Percentiles rank a stretch among this genome's conserved stretches.
Evolutionary conservation across 2,329 filamentous ascomycete species (phyloP).

Genomic region (Metarhizium album): DNA sequence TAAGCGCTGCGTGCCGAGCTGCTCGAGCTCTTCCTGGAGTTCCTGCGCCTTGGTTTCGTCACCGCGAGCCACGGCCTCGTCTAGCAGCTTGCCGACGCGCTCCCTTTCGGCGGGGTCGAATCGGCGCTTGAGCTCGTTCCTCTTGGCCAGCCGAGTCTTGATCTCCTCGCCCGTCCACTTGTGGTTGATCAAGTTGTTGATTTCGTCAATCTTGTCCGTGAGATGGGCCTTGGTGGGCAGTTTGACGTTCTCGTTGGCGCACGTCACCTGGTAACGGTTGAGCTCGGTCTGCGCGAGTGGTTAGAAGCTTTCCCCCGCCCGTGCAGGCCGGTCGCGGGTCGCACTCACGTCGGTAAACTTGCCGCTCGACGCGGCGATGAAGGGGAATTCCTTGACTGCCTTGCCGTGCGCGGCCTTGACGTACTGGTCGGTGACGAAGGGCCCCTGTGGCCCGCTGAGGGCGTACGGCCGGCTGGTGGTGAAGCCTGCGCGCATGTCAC

Average conservation of each 20-base stretch:
- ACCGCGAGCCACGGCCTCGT: conserved; percentile 53
- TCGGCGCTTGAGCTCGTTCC: conserved; percentile 55
- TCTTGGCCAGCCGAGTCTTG: conserved; percentile 63
- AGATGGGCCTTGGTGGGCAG: conserved; percentile 65
- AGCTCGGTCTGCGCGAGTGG: conserved; percentile 54
- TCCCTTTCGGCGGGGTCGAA: conserved; percentile 58
- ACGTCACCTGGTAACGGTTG: conserved; percentile 66
- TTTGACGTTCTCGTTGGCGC: conserved; percentile 59
- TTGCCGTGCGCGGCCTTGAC: conserved; percentile 73
- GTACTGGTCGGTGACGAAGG: conserved; percentile 79
- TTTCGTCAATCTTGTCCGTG: conserved; percentile 63
- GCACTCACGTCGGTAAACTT: conserved; percentile 64
- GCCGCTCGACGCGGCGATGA: conserved; percentile 80
- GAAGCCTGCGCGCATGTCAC: conserved; percentile 52
- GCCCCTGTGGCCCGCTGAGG: conserved; percentile 65
- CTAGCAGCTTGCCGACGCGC: conserved; percentile 52
- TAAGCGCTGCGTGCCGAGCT: conserved; percentile 56
- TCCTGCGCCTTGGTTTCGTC: conserved; percentile 46
- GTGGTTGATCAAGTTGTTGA: conserved; percentile 69
- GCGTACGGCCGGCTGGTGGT: conserved; percentile 72
- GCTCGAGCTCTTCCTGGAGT: conserved; percentile 50
- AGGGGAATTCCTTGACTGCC: conserved; percentile 74
- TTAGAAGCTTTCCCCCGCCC: not conserved
- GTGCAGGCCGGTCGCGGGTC: not conserved
- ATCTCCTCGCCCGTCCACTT: conserved; percentile 77